A percentile compares a stretch with the other conserved stretches of the same genome.
These are phyloP conservation scores for Zygosaccharomyces bailii DNA, from an alignment of 805 yeast genomes.

Conservation along the genomic window DNA sequence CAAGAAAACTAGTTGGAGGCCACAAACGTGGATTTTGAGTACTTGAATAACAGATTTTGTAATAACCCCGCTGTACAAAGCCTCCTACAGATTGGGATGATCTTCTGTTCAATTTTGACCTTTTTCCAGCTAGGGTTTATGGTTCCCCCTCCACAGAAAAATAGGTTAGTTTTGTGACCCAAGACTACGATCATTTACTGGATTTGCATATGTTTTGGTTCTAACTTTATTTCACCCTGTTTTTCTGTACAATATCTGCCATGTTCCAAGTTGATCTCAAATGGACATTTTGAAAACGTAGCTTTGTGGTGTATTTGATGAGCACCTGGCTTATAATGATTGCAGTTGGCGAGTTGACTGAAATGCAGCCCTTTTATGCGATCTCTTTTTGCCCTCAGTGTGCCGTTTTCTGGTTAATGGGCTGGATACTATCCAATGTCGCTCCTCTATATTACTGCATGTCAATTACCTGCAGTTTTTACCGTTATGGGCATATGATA, in stretches of 20 bases:
- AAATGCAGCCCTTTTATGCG: slow-evolving; percentile 53
- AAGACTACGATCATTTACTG: slow-evolving; percentile 52
- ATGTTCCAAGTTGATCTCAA: slow-evolving; percentile 66
- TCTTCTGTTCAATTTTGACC: slow-evolving; percentile 65
- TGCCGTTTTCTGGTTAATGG: slow-evolving; percentile 67
- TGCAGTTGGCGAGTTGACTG: slow-evolving; percentile 75
- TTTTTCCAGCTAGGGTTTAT: slow-evolving; percentile 68
- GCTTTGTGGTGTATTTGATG: slow-evolving; percentile 76
- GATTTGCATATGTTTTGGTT: slow-evolving; percentile 44
- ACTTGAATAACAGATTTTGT: slow-evolving; percentile 48
- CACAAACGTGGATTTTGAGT: slow-evolving; percentile 37
- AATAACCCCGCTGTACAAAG: slow-evolving; percentile 52
- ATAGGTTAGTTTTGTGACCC: slow-evolving; percentile 47
- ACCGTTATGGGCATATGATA: slow-evolving; percentile 61
- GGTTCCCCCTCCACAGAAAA: slow-evolving; percentile 47
- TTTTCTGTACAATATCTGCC: slow-evolving; percentile 56
- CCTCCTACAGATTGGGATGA: slow-evolving; percentile 71
- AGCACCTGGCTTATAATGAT: slow-evolving; percentile 62
- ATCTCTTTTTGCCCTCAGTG: slow-evolving; percentile 57
- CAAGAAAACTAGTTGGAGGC: slow-evolving; percentile 37
- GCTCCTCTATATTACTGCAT: slow-evolving; percentile 67
- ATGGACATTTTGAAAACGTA: slow-evolving; percentile 57
- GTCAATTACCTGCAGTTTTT: slow-evolving; percentile 53
- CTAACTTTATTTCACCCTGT: slow-evolving; percentile 58
- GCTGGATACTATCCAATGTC: slow-evolving; percentile 66